These are phyloP conservation scores for Lenwebbia sp. DNA, from an alignment of 345 rosid species.

Conservation along the genomic window DNA sequence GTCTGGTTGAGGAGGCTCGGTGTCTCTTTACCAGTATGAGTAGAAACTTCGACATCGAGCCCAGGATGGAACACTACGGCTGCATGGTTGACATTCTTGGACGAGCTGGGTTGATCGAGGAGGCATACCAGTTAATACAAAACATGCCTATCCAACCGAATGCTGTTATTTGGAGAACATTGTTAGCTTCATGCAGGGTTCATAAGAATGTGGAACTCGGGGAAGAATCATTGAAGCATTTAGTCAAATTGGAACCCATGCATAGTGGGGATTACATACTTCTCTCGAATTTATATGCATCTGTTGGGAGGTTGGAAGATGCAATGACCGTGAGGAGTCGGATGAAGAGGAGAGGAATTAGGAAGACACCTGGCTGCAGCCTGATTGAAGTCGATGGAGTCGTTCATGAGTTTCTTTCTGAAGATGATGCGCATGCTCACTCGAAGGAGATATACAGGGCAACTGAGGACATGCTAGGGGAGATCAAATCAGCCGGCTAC, in stretches of 20 bases:
- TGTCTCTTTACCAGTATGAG: constrained; percentile 20
- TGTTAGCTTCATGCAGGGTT: constrained; percentile 33
- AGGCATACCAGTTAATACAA: constrained; percentile 28
- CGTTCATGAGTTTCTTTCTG: constrained; percentile 14
- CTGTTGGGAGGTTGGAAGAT: constrained; percentile 19
- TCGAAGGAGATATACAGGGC: neutral
- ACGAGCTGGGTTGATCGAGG: constrained; percentile 28
- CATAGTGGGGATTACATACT: constrained; percentile 32
- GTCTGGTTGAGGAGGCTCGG: constrained; percentile 22
- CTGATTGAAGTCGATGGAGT: constrained; percentile 14
- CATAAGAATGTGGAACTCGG: constrained; percentile 23
- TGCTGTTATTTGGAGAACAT: constrained; percentile 34
- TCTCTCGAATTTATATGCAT: constrained; percentile 24
- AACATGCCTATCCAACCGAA: constrained; percentile 30
- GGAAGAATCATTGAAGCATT: constrained; percentile 14
- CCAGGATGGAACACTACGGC: constrained; percentile 22
- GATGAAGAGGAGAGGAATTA: constrained; percentile 23
- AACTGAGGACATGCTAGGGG: neutral
- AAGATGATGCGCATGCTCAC: constrained; percentile 4
- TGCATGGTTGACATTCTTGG: constrained; percentile 36
- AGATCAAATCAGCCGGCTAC: constrained; percentile 23
- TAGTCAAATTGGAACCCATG: constrained; percentile 20
- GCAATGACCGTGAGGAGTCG: constrained; percentile 20
- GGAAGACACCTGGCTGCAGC: constrained; percentile 26
- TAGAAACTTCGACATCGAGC: constrained; percentile 17